These are phyloP conservation scores for Cercospora beticola DNA, from an alignment of 2,329 filamentous ascomycete genomes.

Conservation along the genomic window DNA sequence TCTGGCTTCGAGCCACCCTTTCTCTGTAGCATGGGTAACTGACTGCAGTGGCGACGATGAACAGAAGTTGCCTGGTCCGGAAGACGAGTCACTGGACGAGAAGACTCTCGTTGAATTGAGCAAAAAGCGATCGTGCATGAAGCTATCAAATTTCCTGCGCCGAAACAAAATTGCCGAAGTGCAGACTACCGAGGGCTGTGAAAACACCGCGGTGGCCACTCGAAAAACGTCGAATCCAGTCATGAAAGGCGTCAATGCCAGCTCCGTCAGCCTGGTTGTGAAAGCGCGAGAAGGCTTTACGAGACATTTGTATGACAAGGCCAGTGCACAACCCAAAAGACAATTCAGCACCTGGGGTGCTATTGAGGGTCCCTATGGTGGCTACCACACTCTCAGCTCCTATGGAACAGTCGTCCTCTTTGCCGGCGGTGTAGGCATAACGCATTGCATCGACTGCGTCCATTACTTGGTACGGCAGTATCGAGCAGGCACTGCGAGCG, in stretches of 20 bases:
- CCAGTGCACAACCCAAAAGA: conserved; percentile 40
- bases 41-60: conserved; percentile 18
- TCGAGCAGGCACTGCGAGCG: neutral
- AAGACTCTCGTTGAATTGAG: neutral
- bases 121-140: neutral
- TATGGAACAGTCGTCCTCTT: neutral
- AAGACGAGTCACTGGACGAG: neutral
- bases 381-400: neutral
- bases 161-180: neutral
- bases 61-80: neutral
- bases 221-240: neutral
- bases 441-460: neutral
- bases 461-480: neutral
- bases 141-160: neutral
- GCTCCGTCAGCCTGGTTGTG: conserved; percentile 38
- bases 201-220: neutral
- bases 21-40: conserved; percentile 51
- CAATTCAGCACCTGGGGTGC: neutral
- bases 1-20: conserved; percentile 48
- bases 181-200: neutral
- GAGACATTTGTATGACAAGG: neutral
- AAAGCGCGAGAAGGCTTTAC: neutral
- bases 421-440: neutral
- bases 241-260: conserved; percentile 44
- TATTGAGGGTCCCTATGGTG: neutral